These are phyloP conservation scores for Globisporangium uncinulatum DNA, from an alignment of 352 stramenopile species.

Conservation along the genomic window DNA sequence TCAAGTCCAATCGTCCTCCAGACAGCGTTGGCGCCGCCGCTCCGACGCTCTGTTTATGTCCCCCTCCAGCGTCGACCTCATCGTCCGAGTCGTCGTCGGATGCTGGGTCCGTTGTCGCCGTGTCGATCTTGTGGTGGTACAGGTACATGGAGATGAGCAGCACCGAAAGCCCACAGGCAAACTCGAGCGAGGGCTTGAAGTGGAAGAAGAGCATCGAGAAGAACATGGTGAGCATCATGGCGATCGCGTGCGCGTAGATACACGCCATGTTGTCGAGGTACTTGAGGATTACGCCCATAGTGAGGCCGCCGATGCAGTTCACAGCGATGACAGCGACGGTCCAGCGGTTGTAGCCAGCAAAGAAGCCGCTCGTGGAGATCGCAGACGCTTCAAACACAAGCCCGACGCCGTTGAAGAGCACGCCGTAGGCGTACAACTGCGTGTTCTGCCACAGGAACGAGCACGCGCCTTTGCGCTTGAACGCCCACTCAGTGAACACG, in stretches of 20 bases:
- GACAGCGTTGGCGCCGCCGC: slow-evolving; percentile 14
- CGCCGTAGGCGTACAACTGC: slow-evolving; percentile 76
- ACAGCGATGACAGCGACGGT: slow-evolving; percentile 70
- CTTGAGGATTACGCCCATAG: slow-evolving; percentile 79
- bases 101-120: neutral
- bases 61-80: neutral
- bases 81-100: slow-evolving; percentile 11
- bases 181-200: slow-evolving; percentile 80
- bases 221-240: slow-evolving; percentile 88
- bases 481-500: slow-evolving; percentile 81
- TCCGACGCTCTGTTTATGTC: neutral
- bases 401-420: slow-evolving; percentile 73
- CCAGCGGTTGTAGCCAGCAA: slow-evolving; percentile 77
- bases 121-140: slow-evolving; percentile 71
- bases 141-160: slow-evolving; percentile 86
- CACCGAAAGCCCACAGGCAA: slow-evolving; percentile 71
- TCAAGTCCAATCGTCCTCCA: no score
- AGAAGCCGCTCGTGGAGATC: slow-evolving; percentile 52
- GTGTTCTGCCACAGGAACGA: slow-evolving; percentile 83
- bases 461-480: slow-evolving; percentile 71
- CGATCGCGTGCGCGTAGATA: slow-evolving; percentile 79
- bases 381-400: slow-evolving; percentile 43
- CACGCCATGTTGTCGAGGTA: slow-evolving; percentile 89
- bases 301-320: slow-evolving; percentile 70
- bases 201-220: slow-evolving; percentile 85